phyloP scores from a whole-genome alignment of 495 filamentous ascomycete species.

The Beverwykella pulmonaria region DNA sequence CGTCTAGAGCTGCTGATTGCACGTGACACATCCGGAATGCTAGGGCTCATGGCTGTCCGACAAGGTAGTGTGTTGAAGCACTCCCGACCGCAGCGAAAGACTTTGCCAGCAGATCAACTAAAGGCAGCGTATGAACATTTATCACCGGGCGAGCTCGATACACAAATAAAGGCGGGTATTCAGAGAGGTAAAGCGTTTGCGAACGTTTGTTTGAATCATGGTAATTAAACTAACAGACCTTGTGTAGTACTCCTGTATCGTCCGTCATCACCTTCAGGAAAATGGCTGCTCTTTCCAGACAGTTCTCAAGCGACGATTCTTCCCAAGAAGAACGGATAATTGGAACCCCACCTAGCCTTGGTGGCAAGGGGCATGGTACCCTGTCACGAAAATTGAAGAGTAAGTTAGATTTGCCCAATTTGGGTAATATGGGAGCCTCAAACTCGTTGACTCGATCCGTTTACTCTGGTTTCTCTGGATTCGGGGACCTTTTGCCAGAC shows the following conservation, averaged over 20 bases:
- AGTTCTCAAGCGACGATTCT: constrained; percentile 22
- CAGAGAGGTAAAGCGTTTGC: constrained; percentile 36
- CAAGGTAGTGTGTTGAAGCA: constrained; percentile 39
- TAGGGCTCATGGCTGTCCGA: constrained; percentile 42
- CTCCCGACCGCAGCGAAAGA: constrained; percentile 23
- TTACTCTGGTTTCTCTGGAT: constrained; percentile 40
- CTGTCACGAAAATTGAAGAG: constrained; percentile 33
- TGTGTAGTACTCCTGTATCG: constrained; percentile 31
- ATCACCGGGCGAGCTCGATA: constrained; percentile 23
- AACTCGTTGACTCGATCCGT: constrained; percentile 15
- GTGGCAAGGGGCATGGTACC: not conserved
- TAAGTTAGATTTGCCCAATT: constrained; percentile 19
- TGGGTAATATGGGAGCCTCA: not conserved
- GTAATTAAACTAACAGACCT: not conserved
- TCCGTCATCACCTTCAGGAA: constrained; percentile 39
- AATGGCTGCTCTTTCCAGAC: constrained; percentile 41
- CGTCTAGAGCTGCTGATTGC: constrained; percentile 44
- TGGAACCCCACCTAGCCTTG: constrained; percentile 27
- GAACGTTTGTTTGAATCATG: not conserved
- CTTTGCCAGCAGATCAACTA: constrained; percentile 3
- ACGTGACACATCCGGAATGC: constrained; percentile 37
- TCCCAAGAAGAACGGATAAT: constrained; percentile 15
- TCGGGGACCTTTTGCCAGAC: constrained; percentile 43
- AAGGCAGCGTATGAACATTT: constrained; percentile 37
- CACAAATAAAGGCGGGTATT: constrained; percentile 29